These are phyloP conservation scores for Chenopodium formosanum DNA, from an alignment of 148 eudicot genomes.

Conservation along the genomic window DNA sequence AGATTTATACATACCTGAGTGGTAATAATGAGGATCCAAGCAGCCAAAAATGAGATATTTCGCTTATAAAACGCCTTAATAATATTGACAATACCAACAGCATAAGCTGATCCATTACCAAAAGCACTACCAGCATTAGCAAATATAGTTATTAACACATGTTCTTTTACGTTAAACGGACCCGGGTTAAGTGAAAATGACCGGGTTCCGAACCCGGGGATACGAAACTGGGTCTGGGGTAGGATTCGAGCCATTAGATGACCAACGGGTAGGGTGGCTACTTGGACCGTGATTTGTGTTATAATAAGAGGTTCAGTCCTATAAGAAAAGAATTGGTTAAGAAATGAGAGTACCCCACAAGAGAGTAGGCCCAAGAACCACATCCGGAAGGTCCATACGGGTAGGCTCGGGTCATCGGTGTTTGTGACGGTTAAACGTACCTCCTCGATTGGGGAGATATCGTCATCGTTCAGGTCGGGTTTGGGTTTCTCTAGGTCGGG, in stretches of 20 bases:
- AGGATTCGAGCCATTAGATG: conserved; percentile 60
- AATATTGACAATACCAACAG: conserved; percentile 67
- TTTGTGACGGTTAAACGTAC: conserved; percentile 77
- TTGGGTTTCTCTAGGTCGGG: conserved; percentile 34
- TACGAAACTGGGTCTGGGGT: conserved; percentile 51
- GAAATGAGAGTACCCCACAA: conserved; percentile 70
- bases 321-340: conserved; percentile 88
- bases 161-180: conserved; percentile 94
- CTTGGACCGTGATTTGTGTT: conserved; percentile 80
- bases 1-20: conserved; percentile 60
- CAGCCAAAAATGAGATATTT: conserved; percentile 70
- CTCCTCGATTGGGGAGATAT: conserved; percentile 80
- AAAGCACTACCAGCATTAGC: conserved; percentile 92
- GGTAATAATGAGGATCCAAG: conserved; percentile 84
- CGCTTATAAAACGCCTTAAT: conserved; percentile 75
- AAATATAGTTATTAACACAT: conserved; percentile 75
- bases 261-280: conserved; percentile 74
- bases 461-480: conserved; percentile 39
- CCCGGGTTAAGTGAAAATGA: conserved; percentile 75
- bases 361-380: conserved; percentile 80
- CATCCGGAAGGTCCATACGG: conserved; percentile 96
- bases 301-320: conserved; percentile 77
- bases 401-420: conserved; percentile 78
- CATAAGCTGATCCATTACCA: conserved; percentile 82
- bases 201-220: conserved; percentile 60